Base-by-base conservation (phyloP, 768 basidiomycete species). In the Pleurotus djamor region DNA sequence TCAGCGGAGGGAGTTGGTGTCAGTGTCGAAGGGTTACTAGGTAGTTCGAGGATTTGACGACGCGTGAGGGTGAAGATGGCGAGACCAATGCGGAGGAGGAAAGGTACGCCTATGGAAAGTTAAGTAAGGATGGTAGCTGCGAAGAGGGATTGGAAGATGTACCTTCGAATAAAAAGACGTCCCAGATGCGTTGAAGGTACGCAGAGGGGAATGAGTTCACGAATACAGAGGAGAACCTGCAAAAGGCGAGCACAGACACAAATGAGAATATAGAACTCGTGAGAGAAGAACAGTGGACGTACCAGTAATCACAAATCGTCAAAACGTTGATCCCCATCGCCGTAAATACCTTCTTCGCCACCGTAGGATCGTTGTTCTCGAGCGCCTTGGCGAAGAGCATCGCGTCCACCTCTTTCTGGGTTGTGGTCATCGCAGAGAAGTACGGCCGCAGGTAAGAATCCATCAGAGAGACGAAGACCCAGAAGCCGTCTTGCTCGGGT, bases 391-490 rank as follows among this genome's bases (percentile, higher is more conserved):
- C 79, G 64, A 93, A 91, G 47, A 94, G 69, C 2, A 83, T 77
- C 0, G 89, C 82, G 60, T 94, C 92, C 6, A 94, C 86, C 63
- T 92, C 91, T 58, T 92, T 74, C 68, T 91, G 89, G 2, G 79
- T 76, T 1, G 79, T 73, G 52, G 72, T 79, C 13, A 47, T 17
- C 3, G 79, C 66, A 38, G 87, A 83, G 67, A 92, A 94, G 69
- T 92, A 92, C 0, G 86, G 77, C 1, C 92, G 87, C n/a, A 93
- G 75, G 63, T 92, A 86, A 0, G 83, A 81, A 64, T 94, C 91
- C 92, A 94, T 94, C 63, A 94, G 74, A 2, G 91, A 91, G 0
- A 91, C 80, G 67, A 94, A 93, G 16, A 90, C 93, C 92, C 92
- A 94, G 69, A 94, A 94, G 0, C 90, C 92, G 63, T 94, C 92